Evolutionary conservation across 768 basidiomycete species (phyloP), one percentile per base, ranked within the genome.

Genomic region (Rhizopogon vinicolor): DNA sequence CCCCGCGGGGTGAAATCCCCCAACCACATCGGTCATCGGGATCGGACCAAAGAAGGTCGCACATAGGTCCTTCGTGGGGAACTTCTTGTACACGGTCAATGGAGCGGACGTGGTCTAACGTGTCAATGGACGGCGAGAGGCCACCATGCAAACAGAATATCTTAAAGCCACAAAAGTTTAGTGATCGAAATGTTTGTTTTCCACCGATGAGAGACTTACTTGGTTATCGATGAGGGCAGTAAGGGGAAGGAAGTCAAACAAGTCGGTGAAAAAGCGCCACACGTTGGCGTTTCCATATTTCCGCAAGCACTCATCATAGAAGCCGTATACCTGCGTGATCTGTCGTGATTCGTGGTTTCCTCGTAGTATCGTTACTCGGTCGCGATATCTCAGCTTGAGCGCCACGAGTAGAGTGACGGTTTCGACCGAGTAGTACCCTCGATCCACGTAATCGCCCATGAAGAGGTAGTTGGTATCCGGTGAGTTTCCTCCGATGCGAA

Each of bases 261-360:
- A 76, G 81, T 98, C 96, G 66, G 96, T 98, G 72, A 98, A 99
- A 80, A 87, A 96, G 66, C 96, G 88, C 97, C 97, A 99, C 35
- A 99, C 96, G 68, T 98, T 98, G 67, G 96, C 95, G 75, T 98
- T 98, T 51, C 97, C 97, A 75, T 99, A 99, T 80, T 99, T 99
- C 72, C 97, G 86, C 70, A 98, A 80, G 70, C 97, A 99, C 73
- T 99, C 97, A 78, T 99, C 97, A 73, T 99, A 99, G 69, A 99
- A 99, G 42, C 97, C 97, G 66, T 99, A 99, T 18, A 99, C 97
- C 72, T 99, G 97, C 28, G 97, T 99, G 79, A 99, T 99, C 80
- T 99, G 97, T 66, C 97, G 84, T 62, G 91, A 93, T 75, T 99
- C 97, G 79, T 99, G 97, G 73, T 99, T 98, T 41, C 97, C 97